Evolutionary conservation across 2,329 filamentous ascomycete genomes (phyloP).

Genomic region (Herpotrichia juniperi): DNA sequence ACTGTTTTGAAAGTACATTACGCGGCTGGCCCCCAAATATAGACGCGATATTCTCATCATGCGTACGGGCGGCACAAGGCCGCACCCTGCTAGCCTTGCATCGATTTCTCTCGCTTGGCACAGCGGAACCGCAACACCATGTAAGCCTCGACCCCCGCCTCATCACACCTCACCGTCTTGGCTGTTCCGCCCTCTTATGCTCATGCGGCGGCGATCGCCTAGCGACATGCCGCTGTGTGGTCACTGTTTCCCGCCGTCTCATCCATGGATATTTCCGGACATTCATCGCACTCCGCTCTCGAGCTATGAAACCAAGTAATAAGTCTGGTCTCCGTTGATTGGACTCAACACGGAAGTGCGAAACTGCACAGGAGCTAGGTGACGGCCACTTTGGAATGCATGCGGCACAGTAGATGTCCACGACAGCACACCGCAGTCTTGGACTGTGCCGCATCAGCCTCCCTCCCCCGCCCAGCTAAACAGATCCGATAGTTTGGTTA

Average conservation of each 20-base stretch:
- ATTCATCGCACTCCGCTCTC: neutral
- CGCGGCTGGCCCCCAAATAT: neutral
- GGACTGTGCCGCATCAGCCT: neutral
- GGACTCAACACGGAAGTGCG: neutral
- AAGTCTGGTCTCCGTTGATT: neutral
- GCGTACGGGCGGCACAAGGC: neutral
- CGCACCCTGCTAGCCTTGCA: neutral
- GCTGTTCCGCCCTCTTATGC: neutral
- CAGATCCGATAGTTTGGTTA: conserved; percentile 1
- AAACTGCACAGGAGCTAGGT: neutral
- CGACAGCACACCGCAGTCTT: neutral
- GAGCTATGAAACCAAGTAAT: neutral
- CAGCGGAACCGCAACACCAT: neutral
- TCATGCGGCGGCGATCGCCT: neutral
- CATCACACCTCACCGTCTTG: neutral
- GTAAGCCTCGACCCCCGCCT: neutral
- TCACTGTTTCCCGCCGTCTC: neutral
- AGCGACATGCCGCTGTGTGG: neutral
- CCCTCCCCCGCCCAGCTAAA: neutral
- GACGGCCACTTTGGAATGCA: neutral
- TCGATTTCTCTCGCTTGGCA: neutral
- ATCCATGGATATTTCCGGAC: neutral
- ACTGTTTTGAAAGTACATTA: neutral
- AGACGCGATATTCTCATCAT: no score
- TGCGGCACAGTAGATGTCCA: neutral